Conservation (phyloP, 2,329 filamentous ascomycete species). For the Amphichorda felina region DNA sequence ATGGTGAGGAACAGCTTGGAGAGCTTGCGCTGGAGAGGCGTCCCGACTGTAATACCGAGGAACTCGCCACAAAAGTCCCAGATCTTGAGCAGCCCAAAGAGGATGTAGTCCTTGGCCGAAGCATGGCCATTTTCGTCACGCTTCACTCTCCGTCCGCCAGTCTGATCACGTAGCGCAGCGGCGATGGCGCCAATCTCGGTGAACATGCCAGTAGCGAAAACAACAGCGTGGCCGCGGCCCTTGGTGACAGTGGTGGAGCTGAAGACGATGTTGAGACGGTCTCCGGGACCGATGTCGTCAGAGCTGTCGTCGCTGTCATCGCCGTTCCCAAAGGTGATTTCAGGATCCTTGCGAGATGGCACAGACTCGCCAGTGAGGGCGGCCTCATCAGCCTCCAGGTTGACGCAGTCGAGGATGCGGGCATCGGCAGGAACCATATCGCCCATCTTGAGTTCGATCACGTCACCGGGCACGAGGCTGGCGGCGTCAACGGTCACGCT, state of each 20-base stretch:
- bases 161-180: slow-evolving; percentile 17
- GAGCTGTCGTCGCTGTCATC: neutral
- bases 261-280: slow-evolving; percentile 45
- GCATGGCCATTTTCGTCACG: slow-evolving; percentile 1
- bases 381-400: slow-evolving; percentile 50
- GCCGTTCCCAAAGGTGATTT: slow-evolving; percentile 18
- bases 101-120: slow-evolving; percentile 2
- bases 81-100: slow-evolving; percentile 4
- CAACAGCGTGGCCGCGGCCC: slow-evolving; percentile 43
- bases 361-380: slow-evolving; percentile 47
- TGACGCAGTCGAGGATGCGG: slow-evolving; percentile 39
- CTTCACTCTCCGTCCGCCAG: slow-evolving; percentile 2
- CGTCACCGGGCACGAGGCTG: slow-evolving; percentile 39
- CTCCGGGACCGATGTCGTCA: slow-evolving; percentile 25
- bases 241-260: slow-evolving; percentile 43
- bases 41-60: slow-evolving; percentile 41
- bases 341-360: slow-evolving; percentile 35
- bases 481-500: slow-evolving; percentile 15
- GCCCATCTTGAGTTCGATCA: slow-evolving; percentile 34
- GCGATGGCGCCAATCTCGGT: slow-evolving; percentile 49
- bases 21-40: slow-evolving; percentile 56
- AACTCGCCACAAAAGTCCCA: slow-evolving; percentile 19
- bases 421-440: slow-evolving; percentile 44
- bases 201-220: slow-evolving; percentile 43
- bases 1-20: slow-evolving; percentile 54